Evolutionary conservation across 768 basidiomycete species (phyloP).

Genomic region (Serendipita sp.): DNA sequence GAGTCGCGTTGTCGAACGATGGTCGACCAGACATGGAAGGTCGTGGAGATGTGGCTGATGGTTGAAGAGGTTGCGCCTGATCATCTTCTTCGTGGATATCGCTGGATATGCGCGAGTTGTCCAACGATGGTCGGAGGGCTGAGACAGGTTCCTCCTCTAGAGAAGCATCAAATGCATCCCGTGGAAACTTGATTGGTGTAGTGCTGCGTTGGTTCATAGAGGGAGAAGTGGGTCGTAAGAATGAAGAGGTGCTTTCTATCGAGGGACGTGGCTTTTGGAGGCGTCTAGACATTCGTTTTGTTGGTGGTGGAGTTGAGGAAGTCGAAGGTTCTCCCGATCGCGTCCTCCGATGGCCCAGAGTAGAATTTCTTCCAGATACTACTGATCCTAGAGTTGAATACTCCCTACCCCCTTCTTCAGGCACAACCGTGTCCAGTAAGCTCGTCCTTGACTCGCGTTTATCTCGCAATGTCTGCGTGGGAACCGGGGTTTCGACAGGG

Average conservation of each 20-base stretch:
- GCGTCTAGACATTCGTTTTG: neutral
- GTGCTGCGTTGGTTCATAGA: neutral
- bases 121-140: neutral
- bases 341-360: neutral
- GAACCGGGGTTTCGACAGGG: neutral
- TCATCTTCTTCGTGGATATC: neutral
- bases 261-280: neutral
- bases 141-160: neutral
- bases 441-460: neutral
- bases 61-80: neutral
- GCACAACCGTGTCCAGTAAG: neutral
- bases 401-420: neutral
- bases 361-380: neutral
- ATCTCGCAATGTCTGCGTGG: neutral
- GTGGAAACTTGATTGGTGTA: neutral
- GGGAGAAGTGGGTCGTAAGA: neutral
- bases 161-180: neutral
- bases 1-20: neutral
- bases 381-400: neutral
- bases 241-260: neutral
- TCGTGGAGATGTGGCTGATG: neutral
- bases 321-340: neutral
- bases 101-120: neutral
- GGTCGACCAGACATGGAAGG: neutral
- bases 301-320: neutral